phyloP scores from a whole-genome alignment of 2,329 filamentous ascomycete species.

The Colletotrichum sp. region DNA sequence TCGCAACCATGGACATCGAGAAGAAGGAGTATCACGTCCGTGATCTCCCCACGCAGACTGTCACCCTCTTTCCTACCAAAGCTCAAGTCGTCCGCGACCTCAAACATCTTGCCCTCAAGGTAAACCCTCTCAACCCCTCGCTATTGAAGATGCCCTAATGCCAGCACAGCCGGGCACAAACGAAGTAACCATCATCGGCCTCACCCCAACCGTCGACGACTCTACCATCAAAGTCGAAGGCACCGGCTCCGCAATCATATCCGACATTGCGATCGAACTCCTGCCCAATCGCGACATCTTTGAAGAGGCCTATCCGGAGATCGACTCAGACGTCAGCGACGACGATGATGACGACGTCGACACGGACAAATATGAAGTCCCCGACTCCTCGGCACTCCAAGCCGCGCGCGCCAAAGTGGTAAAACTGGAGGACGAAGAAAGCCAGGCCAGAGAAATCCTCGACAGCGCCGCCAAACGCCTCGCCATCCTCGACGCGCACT shows the following conservation, averaged over 20 bases:
- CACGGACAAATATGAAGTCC: slow-evolving; percentile 25
- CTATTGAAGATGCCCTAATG: slow-evolving; percentile 60
- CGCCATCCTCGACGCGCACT: slow-evolving; percentile 44
- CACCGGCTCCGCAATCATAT: slow-evolving; percentile 59
- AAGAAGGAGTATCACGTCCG: slow-evolving; percentile 59
- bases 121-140: slow-evolving; percentile 24
- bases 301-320: slow-evolving; percentile 57
- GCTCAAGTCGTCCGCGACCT: slow-evolving; percentile 68
- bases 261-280: slow-evolving; percentile 66
- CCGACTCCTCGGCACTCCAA: slow-evolving; percentile 25
- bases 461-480: slow-evolving; percentile 42
- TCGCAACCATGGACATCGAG: slow-evolving; percentile 41
- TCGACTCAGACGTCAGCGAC: slow-evolving; percentile 40
- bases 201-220: slow-evolving; percentile 60
- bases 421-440: slow-evolving; percentile 32
- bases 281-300: slow-evolving; percentile 61
- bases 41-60: slow-evolving; percentile 62
- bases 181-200: slow-evolving; percentile 60
- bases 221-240: slow-evolving; percentile 67
- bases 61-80: slow-evolving; percentile 66
- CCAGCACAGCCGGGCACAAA: slow-evolving; percentile 59
- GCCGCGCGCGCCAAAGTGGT: slow-evolving; percentile 34
- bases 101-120: slow-evolving; percentile 54
- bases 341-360: slow-evolving; percentile 30
- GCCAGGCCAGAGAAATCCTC: slow-evolving; percentile 32